Percentiles rank a stretch among this genome's conserved stretches.
phyloP scores from a whole-genome alignment of 2,329 filamentous ascomycete genomes.

The Monilinia polystroma region DNA sequence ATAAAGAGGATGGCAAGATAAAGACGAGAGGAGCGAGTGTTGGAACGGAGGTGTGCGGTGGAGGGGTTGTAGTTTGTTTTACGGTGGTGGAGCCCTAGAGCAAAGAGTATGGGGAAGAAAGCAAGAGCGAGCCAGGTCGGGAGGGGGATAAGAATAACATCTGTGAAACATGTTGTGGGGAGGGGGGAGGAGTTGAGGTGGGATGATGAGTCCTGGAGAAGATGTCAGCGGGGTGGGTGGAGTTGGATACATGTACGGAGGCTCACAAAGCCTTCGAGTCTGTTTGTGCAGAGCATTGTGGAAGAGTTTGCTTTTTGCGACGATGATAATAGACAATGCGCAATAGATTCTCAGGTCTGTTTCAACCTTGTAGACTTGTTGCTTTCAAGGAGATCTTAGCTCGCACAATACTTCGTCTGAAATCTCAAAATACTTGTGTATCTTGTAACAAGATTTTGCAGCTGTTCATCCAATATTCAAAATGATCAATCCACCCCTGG shows the following conservation, averaged over 20 bases:
- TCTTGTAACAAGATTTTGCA: background rate
- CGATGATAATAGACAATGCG: background rate
- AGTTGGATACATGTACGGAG: background rate
- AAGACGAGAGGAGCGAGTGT: constrained; percentile 21
- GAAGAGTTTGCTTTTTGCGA: background rate
- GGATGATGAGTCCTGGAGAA: constrained; percentile 39
- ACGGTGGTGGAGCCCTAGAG: constrained; percentile 29
- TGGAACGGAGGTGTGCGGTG: constrained; percentile 30
- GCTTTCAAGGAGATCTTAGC: background rate
- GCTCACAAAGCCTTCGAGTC: constrained; percentile 41
- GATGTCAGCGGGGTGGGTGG: background rate
- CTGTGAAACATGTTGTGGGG: constrained; percentile 43
- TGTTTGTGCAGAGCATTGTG: constrained; percentile 36
- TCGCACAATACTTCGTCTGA: background rate
- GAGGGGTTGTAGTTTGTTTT: constrained; percentile 32
- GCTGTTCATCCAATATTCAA: constrained; percentile 7
- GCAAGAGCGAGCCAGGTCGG: constrained; percentile 40
- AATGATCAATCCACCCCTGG: background rate
- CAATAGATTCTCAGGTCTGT: background rate
- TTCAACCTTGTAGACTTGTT: background rate
- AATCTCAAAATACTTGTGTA: constrained; percentile 1
- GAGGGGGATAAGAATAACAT: constrained; percentile 42
- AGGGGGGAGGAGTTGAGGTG: constrained; percentile 39
- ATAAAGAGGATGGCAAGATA: constrained; percentile 29
- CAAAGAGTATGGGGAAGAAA: constrained; percentile 35